Percentiles rank a stretch among this genome's conserved stretches.
Evolutionary conservation across 768 basidiomycete species (phyloP).

Genomic region (Collybiopsis confluens): DNA sequence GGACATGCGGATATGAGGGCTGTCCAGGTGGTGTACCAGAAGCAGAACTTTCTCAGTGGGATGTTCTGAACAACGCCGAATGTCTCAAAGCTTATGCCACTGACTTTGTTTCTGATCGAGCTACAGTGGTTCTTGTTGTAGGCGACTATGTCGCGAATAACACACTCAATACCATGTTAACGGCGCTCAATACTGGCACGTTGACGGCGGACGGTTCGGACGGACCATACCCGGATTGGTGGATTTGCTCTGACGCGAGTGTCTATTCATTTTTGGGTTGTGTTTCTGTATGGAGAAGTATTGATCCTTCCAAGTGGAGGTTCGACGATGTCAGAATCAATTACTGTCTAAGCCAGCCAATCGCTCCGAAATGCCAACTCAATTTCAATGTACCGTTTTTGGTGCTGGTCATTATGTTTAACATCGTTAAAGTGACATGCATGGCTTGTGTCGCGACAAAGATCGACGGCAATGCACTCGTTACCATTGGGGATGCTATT

Average conservation of each 20-base stretch:
- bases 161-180: neutral
- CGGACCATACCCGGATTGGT: too few species aligned
- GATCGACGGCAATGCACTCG: neutral
- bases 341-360: neutral
- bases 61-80: neutral
- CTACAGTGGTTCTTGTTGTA: neutral
- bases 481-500: neutral
- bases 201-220: too few species aligned
- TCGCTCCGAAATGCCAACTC: neutral
- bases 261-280: neutral
- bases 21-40: neutral
- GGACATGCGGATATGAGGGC: neutral
- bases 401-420: neutral
- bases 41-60: neutral
- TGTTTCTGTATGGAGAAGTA: neutral
- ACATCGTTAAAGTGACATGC: neutral
- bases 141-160: neutral
- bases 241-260: neutral
- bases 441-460: neutral
- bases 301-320: neutral
- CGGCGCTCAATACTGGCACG: neutral
- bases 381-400: neutral
- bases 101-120: neutral
- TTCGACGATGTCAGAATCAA: neutral
- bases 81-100: neutral